Conservation (phyloP, 805 yeast species). For the Kuraishia borneana region DNA sequence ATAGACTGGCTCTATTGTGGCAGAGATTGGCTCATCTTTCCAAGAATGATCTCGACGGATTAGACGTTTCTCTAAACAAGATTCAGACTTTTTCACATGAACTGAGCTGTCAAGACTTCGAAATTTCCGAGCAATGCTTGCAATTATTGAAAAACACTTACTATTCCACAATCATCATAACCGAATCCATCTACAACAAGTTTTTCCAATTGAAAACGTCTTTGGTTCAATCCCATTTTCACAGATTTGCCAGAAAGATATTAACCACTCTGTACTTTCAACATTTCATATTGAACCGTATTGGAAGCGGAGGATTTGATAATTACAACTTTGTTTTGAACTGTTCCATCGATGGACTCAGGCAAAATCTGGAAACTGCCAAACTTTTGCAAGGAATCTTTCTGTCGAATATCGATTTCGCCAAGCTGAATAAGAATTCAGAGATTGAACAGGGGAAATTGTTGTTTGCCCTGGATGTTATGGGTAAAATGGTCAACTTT, state of each 20-base stretch:
- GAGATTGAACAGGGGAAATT: constrained; percentile 22
- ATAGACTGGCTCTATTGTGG: constrained; percentile 31
- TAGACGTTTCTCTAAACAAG: constrained; percentile 12
- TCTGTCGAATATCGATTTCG: constrained; percentile 13
- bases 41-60: constrained; percentile 6
- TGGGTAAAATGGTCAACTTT: constrained; percentile 29
- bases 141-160: constrained; percentile 26
- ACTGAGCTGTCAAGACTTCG: background rate
- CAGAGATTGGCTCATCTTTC: constrained; percentile 10
- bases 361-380: constrained; percentile 14
- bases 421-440: constrained; percentile 16
- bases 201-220: constrained; percentile 3
- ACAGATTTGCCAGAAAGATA: constrained; percentile 17
- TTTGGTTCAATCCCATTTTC: constrained; percentile 5
- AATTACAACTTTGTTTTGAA: constrained; percentile 50
- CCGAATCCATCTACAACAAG: constrained; percentile 24
- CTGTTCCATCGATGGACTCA: constrained; percentile 31
- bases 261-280: constrained; percentile 29
- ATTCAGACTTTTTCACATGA: constrained; percentile 18
- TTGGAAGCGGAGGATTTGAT: constrained; percentile 58
- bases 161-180: constrained; percentile 35
- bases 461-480: constrained; percentile 31
- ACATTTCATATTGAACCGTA: constrained; percentile 35
- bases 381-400: constrained; percentile 18
- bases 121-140: constrained; percentile 17